Conservation (phyloP, 805 yeast species). For the Komagataella ulmi region DNA sequence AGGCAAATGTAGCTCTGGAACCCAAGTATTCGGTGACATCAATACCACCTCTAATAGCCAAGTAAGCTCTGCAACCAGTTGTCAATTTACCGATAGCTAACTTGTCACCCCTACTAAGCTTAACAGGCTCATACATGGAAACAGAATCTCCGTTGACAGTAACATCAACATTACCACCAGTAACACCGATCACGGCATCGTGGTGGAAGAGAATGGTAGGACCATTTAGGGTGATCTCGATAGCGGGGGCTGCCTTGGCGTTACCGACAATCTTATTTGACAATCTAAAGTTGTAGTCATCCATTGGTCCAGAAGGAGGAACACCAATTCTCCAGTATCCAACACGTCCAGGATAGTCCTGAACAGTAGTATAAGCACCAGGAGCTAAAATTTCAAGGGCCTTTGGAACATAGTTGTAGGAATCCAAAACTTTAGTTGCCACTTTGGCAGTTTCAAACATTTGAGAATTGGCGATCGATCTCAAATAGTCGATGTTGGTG, state of each 20-base stretch:
- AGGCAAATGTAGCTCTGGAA: slow-evolving; percentile 91
- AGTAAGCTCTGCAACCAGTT: slow-evolving; percentile 79
- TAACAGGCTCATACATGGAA: slow-evolving; percentile 61
- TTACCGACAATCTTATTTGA: slow-evolving; percentile 92
- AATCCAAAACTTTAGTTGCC: slow-evolving; percentile 78
- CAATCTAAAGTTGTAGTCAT: slow-evolving; percentile 74
- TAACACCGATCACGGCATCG: slow-evolving; percentile 62
- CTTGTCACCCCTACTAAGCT: slow-evolving; percentile 61
- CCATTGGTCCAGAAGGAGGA: slow-evolving; percentile 99
- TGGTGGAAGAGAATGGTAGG: slow-evolving; percentile 80
- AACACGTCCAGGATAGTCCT: slow-evolving; percentile 87
- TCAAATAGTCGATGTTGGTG: slow-evolving; percentile 80
- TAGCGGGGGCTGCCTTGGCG: slow-evolving; percentile 67
- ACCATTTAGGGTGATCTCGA: slow-evolving; percentile 81
- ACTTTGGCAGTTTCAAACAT: slow-evolving; percentile 80
- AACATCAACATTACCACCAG: slow-evolving; percentile 75
- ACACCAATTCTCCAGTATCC: slow-evolving; percentile 90
- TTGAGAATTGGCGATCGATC: slow-evolving; percentile 69
- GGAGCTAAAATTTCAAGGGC: slow-evolving; percentile 81
- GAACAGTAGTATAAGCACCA: slow-evolving; percentile 93
- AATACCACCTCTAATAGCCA: slow-evolving; percentile 86
- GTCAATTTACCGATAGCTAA: slow-evolving; percentile 70
- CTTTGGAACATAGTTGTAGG: slow-evolving; percentile 63
- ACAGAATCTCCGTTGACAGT: slow-evolving; percentile 47
- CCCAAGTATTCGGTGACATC: slow-evolving; percentile 92